Conservation (phyloP, 371 early-diverging fungal genomes). For the Mucor lusitanicus region DNA sequence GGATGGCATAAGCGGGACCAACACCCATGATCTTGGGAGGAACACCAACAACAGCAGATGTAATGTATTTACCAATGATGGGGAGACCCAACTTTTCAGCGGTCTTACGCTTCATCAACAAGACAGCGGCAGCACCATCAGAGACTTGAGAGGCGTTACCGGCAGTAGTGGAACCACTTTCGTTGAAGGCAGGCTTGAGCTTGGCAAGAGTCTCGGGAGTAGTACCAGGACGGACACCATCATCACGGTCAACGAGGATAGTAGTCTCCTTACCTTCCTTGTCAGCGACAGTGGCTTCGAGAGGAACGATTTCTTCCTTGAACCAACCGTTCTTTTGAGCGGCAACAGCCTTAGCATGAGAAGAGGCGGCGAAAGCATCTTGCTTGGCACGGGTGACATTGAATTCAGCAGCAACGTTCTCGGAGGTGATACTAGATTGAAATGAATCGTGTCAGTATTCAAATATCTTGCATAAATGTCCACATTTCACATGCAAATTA, state of each 20-base stretch:
- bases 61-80: conserved; percentile 88
- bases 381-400: conserved; percentile 81
- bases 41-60: conserved; percentile 91
- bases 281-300: conserved; percentile 75
- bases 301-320: conserved; percentile 92
- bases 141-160: conserved; percentile 98
- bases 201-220: conserved; percentile 82
- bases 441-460: neutral
- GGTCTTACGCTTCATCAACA: conserved; percentile 92
- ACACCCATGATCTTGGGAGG: conserved; percentile 95
- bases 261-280: conserved; percentile 72
- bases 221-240: conserved; percentile 89
- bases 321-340: conserved; percentile 94
- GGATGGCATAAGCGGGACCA: conserved; percentile 95
- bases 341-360: conserved; percentile 77
- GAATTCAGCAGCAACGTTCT: conserved; percentile 93
- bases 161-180: conserved; percentile 90
- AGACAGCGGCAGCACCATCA: conserved; percentile 97
- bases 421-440: conserved; percentile 79
- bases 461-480: neutral
- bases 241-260: conserved; percentile 78
- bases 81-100: conserved; percentile 89
- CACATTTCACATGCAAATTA: neutral
- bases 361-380: conserved; percentile 86
- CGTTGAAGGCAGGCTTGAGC: conserved; percentile 91